phyloP scores from a whole-genome alignment of 2,329 filamentous ascomycete species.

The Ambrosiella beaveri region DNA sequence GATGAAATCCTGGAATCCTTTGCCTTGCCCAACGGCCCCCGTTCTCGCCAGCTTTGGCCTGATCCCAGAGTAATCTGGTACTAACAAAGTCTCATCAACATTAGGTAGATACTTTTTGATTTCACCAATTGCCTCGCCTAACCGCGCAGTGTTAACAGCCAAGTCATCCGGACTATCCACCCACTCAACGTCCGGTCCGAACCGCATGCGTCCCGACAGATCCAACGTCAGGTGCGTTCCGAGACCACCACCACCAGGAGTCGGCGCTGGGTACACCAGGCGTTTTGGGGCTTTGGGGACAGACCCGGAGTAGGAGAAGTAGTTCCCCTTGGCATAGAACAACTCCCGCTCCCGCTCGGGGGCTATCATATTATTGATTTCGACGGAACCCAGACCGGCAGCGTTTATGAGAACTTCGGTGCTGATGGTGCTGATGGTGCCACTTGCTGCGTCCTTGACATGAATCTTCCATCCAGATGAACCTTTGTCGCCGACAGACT shows the following conservation, averaged over 20 bases:
- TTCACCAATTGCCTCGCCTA: constrained; percentile 51
- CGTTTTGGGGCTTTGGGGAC: constrained; percentile 42
- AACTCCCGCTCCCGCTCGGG: constrained; percentile 36
- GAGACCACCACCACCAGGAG: constrained; percentile 65
- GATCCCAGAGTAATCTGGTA: constrained; percentile 79
- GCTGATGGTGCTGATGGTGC: constrained; percentile 43
- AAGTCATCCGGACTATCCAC: constrained; percentile 54
- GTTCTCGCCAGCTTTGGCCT: constrained; percentile 58
- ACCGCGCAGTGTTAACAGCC: constrained; percentile 43
- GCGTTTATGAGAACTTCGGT: constrained; percentile 67
- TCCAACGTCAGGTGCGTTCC: constrained; percentile 92
- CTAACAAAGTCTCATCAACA: constrained; percentile 47
- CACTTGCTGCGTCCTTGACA: constrained; percentile 28
- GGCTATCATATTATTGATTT: constrained; percentile 67
- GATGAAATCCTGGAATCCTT: constrained; percentile 69
- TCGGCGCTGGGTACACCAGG: constrained; percentile 74
- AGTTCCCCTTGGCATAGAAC: constrained; percentile 86
- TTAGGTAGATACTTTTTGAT: constrained; percentile 66
- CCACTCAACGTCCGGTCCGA: constrained; percentile 95
- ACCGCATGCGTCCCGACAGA: constrained; percentile 65
- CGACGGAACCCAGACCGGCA: constrained; percentile 62
- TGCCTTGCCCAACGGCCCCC: constrained; percentile 42
- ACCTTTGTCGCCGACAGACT: constrained; percentile 28
- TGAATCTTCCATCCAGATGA: constrained; percentile 51
- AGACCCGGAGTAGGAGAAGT: constrained; percentile 65